Percentiles rank a stretch among this genome's conserved stretches.
Evolutionary conservation across 1,284 basidiomycete genomes (phyloP).

Genomic region (Trametes hirsuta): DNA sequence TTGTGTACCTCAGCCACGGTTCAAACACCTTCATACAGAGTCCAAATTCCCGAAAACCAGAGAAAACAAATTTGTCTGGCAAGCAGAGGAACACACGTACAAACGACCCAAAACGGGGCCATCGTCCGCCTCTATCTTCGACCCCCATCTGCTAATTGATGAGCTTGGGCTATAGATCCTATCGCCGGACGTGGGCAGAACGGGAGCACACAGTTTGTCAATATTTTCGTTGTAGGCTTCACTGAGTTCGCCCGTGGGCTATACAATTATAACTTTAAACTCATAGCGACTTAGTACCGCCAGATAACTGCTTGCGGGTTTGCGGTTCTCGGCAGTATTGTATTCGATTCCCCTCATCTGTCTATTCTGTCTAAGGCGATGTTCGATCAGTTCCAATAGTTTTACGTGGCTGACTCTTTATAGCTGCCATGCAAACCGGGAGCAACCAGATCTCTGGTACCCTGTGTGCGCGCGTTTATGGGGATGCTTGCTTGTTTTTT

Average conservation of each 20-base stretch:
- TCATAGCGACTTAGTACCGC: no score
- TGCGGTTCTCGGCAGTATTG: no score
- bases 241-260: no score
- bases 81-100: constrained; percentile 64
- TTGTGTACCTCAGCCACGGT: constrained; percentile 43
- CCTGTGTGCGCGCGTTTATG: no score
- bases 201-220: neutral
- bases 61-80: constrained; percentile 65
- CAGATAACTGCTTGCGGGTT: no score
- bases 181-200: neutral
- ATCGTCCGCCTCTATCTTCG: constrained; percentile 15
- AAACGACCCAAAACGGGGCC: constrained; percentile 42
- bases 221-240: neutral
- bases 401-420: no score
- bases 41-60: constrained; percentile 73
- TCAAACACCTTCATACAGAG: constrained; percentile 60
- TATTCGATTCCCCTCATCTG: no score
- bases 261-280: no score
- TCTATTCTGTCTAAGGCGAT: neutral
- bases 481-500: no score
- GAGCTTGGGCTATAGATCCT: neutral
- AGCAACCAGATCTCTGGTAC: no score
- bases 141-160: neutral
- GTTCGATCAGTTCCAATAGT: no score
- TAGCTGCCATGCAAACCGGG: no score